A percentile compares a stretch with the other conserved stretches of the same genome.
phyloP scores from a whole-genome alignment of 257 asterid species.

The Scutellaria galericulata region DNA sequence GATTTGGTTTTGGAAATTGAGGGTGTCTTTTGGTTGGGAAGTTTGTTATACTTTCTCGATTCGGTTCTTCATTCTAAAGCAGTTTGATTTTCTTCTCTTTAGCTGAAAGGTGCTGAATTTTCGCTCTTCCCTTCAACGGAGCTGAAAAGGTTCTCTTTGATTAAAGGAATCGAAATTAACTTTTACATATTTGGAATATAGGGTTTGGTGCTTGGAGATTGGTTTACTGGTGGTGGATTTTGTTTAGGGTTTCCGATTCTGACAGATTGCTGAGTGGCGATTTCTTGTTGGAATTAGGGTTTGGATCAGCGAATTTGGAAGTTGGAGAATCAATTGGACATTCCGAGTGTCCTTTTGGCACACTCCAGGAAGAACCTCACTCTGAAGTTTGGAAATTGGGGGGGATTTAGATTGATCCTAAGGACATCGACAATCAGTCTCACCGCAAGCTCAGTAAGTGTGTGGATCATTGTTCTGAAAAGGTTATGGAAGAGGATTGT shows the following conservation, averaged over 20 bases:
- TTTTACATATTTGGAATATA: constrained; percentile 30
- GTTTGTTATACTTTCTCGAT: constrained; percentile 31
- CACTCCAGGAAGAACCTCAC: constrained; percentile 27
- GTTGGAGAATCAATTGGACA: constrained; percentile 27
- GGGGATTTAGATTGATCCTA: constrained; percentile 36
- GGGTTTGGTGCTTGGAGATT: constrained; percentile 40
- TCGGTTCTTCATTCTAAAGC: constrained; percentile 36
- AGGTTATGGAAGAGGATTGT: constrained; percentile 55
- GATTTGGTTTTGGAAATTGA: constrained; percentile 32
- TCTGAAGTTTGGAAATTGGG: constrained; percentile 32
- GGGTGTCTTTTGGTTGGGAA: constrained; percentile 6
- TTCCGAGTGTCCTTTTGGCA: constrained; percentile 28
- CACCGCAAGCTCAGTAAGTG: constrained; percentile 35
- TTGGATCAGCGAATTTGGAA: constrained; percentile 28
- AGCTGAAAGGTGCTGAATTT: constrained; percentile 31
- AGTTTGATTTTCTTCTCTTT: constrained; percentile 23
- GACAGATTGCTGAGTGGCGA: constrained; percentile 42
- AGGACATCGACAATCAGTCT: constrained; percentile 32
- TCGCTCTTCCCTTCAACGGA: constrained; percentile 1
- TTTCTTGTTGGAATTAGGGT: constrained; percentile 36
- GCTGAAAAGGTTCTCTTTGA: constrained; percentile 21
- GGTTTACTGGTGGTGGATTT: constrained; percentile 39
- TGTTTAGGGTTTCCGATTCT: constrained; percentile 43
- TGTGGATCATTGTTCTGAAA: constrained; percentile 16
- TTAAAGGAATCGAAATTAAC: constrained; percentile 35